Evolutionary conservation across 345 rosid species (phyloP).

Genomic region (Lagerstroemia speciosa): DNA sequence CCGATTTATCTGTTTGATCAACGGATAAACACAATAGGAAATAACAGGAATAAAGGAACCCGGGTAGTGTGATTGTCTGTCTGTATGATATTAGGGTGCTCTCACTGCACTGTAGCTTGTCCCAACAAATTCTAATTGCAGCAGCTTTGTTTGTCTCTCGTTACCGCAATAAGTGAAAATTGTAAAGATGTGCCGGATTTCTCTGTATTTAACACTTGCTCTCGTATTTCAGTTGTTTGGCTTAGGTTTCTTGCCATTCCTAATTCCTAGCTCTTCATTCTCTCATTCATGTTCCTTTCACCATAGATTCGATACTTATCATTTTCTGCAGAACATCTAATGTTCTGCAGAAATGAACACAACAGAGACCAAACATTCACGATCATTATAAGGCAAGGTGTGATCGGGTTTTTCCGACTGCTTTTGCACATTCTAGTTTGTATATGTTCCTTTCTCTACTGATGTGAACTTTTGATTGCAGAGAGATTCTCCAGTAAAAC

Average conservation of each 20-base stretch:
- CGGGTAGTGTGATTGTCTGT: constrained; percentile 1
- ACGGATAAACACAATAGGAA: neutral
- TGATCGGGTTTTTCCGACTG: too few species aligned
- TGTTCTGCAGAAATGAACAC: too few species aligned
- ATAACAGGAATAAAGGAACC: constrained; percentile 3
- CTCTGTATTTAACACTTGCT: neutral
- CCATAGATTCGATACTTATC: too few species aligned
- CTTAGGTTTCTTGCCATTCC: neutral
- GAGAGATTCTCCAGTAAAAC: too few species aligned
- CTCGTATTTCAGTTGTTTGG: neutral
- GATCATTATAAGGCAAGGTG: too few species aligned
- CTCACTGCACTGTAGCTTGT: neutral
- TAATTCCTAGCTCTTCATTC: neutral
- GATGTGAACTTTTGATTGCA: neutral
- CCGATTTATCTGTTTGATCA: constrained; percentile 8
- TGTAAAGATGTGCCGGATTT: neutral
- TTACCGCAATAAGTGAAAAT: neutral
- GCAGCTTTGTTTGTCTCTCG: neutral
- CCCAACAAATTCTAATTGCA: neutral
- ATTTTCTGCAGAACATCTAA: too few species aligned
- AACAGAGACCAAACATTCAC: too few species aligned
- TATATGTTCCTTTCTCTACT: neutral
- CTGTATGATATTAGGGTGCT: constrained; percentile 8
- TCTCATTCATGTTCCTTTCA: neutral
- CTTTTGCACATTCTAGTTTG: too few species aligned